These are phyloP conservation scores for Pleurotus tuoliensis DNA, from an alignment of 768 basidiomycete genomes.

Conservation along the genomic window DNA sequence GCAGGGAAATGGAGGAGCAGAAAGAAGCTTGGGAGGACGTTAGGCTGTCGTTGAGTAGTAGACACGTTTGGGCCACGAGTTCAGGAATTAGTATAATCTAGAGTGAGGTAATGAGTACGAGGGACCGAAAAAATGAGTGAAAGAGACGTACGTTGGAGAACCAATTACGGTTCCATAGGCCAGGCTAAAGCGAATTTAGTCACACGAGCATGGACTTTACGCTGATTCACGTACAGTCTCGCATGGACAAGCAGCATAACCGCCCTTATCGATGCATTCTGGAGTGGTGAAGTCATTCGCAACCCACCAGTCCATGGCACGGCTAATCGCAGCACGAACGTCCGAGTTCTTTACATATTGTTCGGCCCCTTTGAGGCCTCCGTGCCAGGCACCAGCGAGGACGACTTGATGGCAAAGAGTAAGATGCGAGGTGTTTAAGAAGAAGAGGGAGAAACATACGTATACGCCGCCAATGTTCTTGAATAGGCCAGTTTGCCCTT, in stretches of 20 bases:
- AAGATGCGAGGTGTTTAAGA: background rate
- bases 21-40: conserved; percentile 33
- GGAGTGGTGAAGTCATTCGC: conserved; percentile 49
- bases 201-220: no score
- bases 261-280: conserved; percentile 53
- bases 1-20: conserved; percentile 46
- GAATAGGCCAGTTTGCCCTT: conserved; percentile 68
- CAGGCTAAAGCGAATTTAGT: background rate
- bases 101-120: background rate
- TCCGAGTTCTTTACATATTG: conserved; percentile 37
- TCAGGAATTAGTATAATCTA: conserved; percentile 63
- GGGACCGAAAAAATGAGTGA: background rate
- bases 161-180: conserved; percentile 62
- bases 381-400: conserved; percentile 56
- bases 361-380: conserved; percentile 38
- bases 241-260: conserved; percentile 53
- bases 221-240: conserved; percentile 20
- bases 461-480: conserved; percentile 52
- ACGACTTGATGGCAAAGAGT: conserved; percentile 29
- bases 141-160: conserved; percentile 44
- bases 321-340: conserved; percentile 36
- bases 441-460: conserved; percentile 27
- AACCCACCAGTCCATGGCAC: conserved; percentile 67
- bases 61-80: conserved; percentile 50
- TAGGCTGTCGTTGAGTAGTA: conserved; percentile 49